Evolutionary conservation across 768 basidiomycete genomes (phyloP).

Genomic region (Dictyophora rubrovolvata): DNA sequence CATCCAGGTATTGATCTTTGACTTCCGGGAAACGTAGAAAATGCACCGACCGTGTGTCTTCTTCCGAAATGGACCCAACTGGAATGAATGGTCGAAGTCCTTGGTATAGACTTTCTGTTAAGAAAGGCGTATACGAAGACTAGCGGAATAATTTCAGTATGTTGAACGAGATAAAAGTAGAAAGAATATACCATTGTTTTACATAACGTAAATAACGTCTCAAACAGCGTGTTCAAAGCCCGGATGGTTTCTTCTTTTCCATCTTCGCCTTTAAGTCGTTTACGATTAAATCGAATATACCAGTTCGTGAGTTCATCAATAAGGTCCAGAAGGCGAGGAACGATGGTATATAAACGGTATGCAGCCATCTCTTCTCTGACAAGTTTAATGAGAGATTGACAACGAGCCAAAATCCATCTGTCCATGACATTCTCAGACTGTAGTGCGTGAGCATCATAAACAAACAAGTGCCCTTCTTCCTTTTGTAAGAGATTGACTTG

Average conservation of each 20-base stretch:
- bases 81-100: constrained; percentile 80
- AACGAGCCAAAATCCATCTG: constrained; percentile 95
- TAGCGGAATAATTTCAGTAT: constrained; percentile 20
- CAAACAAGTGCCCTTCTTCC: constrained; percentile 62
- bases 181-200: constrained; percentile 75
- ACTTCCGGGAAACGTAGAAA: constrained; percentile 91
- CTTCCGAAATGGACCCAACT: constrained; percentile 48
- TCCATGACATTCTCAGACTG: constrained; percentile 94
- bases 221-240: constrained; percentile 93
- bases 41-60: constrained; percentile 86
- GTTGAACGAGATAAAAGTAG: neutral
- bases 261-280: constrained; percentile 90
- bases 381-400: constrained; percentile 88
- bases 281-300: constrained; percentile 99
- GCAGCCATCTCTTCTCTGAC: constrained; percentile 95
- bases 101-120: constrained; percentile 95
- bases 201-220: constrained; percentile 88
- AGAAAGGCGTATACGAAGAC: constrained; percentile 98
- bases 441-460: constrained; percentile 78
- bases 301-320: constrained; percentile 97
- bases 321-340: constrained; percentile 85
- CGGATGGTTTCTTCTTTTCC: constrained; percentile 77
- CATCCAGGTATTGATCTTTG: constrained; percentile 92
- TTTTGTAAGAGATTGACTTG: constrained; percentile 85
- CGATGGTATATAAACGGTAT: constrained; percentile 94